Percentiles rank a stretch among this genome's conserved stretches.
phyloP scores from a whole-genome alignment of 164 flowering plant genomes.

The Taxillus chinensis region DNA sequence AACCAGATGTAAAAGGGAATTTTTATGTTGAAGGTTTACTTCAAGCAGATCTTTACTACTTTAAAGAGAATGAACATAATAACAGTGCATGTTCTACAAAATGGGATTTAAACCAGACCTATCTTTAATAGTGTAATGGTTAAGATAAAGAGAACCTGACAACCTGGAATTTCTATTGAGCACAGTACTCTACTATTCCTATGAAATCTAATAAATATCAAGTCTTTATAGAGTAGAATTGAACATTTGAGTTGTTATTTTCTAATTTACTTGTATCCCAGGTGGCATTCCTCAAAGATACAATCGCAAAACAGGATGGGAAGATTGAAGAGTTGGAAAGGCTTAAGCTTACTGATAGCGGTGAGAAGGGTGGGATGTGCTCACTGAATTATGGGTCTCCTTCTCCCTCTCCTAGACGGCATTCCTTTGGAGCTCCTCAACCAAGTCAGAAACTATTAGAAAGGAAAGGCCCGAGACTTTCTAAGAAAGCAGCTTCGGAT shows the following conservation, averaged over 20 bases:
- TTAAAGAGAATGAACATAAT: no score
- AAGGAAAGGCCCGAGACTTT: slow-evolving; percentile 17
- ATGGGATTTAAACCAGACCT: no score
- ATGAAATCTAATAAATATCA: no score
- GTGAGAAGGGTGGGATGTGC: slow-evolving; percentile 22
- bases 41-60: no score
- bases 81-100: no score
- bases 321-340: slow-evolving; percentile 42
- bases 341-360: slow-evolving; percentile 23
- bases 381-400: slow-evolving; percentile 25
- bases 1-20: no score
- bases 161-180: no score
- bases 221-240: no score
- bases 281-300: slow-evolving; percentile 48
- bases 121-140: no score
- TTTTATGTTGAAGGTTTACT: no score
- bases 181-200: no score
- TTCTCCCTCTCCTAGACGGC: slow-evolving; percentile 59
- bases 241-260: background rate
- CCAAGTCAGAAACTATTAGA: slow-evolving; percentile 17
- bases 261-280: slow-evolving; percentile 12
- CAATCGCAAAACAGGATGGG: slow-evolving; percentile 45
- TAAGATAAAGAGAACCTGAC: no score
- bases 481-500: slow-evolving; percentile 34
- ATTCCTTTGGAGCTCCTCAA: slow-evolving; percentile 26